phyloP scores from a whole-genome alignment of 371 early-diverging fungal genomes.

The Mucor plumbeus region DNA sequence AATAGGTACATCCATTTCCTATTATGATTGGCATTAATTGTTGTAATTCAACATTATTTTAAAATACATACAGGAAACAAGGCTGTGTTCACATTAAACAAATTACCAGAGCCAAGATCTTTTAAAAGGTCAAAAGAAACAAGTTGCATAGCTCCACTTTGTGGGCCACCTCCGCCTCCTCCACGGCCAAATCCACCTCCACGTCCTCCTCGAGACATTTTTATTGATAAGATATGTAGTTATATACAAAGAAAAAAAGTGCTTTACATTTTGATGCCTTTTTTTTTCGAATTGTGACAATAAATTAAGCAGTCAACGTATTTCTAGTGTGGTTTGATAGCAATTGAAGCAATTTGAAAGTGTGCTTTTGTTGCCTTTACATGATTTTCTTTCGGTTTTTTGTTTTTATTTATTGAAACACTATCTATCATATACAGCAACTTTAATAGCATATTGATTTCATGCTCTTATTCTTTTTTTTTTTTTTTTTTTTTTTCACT shows the following conservation, averaged over 20 bases:
- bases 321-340: too few relatives aligned
- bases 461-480: too few relatives aligned
- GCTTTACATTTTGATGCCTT: neutral
- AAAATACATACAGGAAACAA: constrained; percentile 46
- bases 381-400: too few relatives aligned
- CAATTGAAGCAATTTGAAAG: too few relatives aligned
- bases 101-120: constrained; percentile 47
- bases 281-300: neutral
- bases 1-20: constrained; percentile 54
- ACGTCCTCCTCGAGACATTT: constrained; percentile 47
- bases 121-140: constrained; percentile 52
- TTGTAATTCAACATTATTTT: neutral
- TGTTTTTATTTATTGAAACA: too few relatives aligned
- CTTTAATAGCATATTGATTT: too few relatives aligned
- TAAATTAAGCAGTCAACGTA: constrained; percentile 8
- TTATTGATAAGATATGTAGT: neutral
- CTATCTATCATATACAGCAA: too few relatives aligned
- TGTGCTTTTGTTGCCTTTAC: too few relatives aligned
- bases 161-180: constrained; percentile 44
- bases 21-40: neutral
- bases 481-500: too few relatives aligned
- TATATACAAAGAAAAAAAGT: neutral
- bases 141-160: constrained; percentile 50
- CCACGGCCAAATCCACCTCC: constrained; percentile 51
- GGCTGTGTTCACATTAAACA: constrained; percentile 52